phyloP scores from a whole-genome alignment of 208 protist genomes.

The Vickermania spadyakhi region DNA sequence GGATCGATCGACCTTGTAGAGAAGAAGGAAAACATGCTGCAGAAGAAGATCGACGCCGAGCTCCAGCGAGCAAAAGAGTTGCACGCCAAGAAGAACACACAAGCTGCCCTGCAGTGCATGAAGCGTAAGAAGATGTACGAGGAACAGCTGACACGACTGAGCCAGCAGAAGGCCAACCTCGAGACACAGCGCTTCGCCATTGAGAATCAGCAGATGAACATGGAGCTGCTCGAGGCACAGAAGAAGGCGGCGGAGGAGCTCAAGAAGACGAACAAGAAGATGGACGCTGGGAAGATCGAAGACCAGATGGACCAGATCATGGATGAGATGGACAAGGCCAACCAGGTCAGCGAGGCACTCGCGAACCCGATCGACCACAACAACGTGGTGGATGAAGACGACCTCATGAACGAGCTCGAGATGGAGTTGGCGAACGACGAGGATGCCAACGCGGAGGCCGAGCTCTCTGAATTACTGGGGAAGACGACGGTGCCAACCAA shows the following conservation, averaged over 20 bases:
- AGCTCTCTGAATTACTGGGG: conserved; percentile 19
- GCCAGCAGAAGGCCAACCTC: conserved; percentile 66
- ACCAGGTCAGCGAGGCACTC: conserved; percentile 76
- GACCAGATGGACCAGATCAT: conserved; percentile 80
- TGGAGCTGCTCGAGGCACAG: conserved; percentile 76
- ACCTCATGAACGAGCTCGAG: conserved; percentile 76
- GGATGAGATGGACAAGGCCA: conserved; percentile 90
- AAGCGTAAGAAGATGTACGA: conserved; percentile 90
- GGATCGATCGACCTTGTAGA: conserved; percentile 71
- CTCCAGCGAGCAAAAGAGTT: conserved; percentile 70
- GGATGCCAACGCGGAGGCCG: conserved; percentile 10
- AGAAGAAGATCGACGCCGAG: conserved; percentile 85
- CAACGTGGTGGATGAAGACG: conserved; percentile 76
- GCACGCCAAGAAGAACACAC: conserved; percentile 81
- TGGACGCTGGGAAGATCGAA: conserved; percentile 85
- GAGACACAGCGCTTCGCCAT: conserved; percentile 82
- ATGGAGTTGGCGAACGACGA: conserved; percentile 53
- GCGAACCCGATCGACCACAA: conserved; percentile 57
- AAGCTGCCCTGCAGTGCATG: conserved; percentile 77
- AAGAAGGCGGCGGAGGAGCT: conserved; percentile 57
- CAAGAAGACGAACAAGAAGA: conserved; percentile 71
- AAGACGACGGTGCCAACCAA: conserved; percentile 30
- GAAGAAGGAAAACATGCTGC: conserved; percentile 72
- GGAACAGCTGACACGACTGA: conserved; percentile 61
- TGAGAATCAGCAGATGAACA: conserved; percentile 83